These are phyloP conservation scores for Gomphus sp. DNA, from an alignment of 1,284 basidiomycete genomes.

Conservation along the genomic window DNA sequence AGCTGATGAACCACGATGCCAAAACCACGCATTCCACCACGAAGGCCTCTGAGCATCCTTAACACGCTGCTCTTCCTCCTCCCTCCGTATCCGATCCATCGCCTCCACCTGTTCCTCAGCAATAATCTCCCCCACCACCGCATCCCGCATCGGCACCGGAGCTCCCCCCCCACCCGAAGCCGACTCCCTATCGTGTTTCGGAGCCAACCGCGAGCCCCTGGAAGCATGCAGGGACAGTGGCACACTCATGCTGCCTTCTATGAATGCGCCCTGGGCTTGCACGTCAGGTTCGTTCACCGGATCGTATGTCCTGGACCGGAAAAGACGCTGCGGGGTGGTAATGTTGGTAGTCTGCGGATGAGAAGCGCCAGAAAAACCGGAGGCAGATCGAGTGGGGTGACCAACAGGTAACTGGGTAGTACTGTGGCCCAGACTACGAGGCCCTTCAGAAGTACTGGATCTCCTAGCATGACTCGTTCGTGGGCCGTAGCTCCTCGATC, in stretches of 20 bases:
- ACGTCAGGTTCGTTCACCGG: constrained; percentile 3
- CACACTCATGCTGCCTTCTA: not conserved
- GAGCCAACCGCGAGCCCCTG: not conserved
- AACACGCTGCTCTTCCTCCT: not conserved
- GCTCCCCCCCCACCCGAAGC: too few species aligned
- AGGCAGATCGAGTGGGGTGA: not conserved
- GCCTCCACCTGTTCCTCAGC: not conserved
- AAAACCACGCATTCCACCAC: not conserved
- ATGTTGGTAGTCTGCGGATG: not conserved
- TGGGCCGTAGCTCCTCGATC: not conserved
- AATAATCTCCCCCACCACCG: constrained; percentile 4
- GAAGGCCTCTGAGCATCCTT: not conserved
- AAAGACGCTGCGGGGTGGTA: not conserved
- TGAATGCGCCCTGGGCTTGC: constrained; percentile 1
- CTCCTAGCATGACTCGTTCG: not conserved
- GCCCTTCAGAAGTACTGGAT: not conserved
- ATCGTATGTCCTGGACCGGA: not conserved
- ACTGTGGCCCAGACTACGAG: not conserved
- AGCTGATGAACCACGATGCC: not conserved
- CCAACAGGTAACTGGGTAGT: not conserved
- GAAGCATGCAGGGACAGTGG: not conserved
- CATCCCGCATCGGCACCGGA: not conserved
- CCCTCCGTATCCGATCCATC: not conserved
- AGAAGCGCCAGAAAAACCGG: not conserved
- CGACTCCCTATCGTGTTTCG: not conserved